Conservation (phyloP, 768 basidiomycete species). For the Mycena epipterygia region DNA sequence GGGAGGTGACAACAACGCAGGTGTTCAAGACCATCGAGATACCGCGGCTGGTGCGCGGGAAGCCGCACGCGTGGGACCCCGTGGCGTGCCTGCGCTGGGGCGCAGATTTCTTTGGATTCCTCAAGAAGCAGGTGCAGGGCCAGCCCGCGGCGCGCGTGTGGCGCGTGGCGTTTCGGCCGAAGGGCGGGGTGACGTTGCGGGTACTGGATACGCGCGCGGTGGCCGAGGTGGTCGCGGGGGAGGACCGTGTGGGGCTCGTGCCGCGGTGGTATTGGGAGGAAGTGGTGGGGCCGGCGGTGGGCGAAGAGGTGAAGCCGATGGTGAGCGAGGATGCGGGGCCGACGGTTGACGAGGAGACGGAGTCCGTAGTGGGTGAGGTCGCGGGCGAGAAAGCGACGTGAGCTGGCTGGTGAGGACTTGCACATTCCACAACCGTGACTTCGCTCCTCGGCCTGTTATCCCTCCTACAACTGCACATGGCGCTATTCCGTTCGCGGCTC, state of each 20-base stretch:
- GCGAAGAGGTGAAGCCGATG: too few relatives aligned
- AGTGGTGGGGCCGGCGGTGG: too few relatives aligned
- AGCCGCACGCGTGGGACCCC: slow-evolving; percentile 84
- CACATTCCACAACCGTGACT: too few relatives aligned
- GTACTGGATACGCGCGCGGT: slow-evolving; percentile 47
- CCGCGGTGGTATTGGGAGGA: slow-evolving; percentile 79
- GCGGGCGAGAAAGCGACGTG: too few relatives aligned
- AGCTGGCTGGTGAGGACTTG: too few relatives aligned
- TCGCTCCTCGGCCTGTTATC: too few relatives aligned
- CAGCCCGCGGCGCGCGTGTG: slow-evolving; percentile 60
- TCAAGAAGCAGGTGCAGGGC: slow-evolving; percentile 43
- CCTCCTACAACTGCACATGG: too few relatives aligned
- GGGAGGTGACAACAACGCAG: slow-evolving; percentile 74
- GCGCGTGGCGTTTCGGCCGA: slow-evolving; percentile 77
- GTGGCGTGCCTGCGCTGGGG: slow-evolving; percentile 82
- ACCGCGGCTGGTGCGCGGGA: slow-evolving; percentile 83
- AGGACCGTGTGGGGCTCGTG: slow-evolving; percentile 85
- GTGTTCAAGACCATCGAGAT: slow-evolving; percentile 84
- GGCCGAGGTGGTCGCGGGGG: slow-evolving; percentile 62
- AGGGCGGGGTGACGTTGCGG: slow-evolving; percentile 64
- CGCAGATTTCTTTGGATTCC: slow-evolving; percentile 68
- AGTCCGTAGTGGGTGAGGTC: too few relatives aligned
- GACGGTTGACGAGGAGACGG: too few relatives aligned
- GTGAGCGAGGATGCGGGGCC: too few relatives aligned
- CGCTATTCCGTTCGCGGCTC: too few relatives aligned